Evolutionary conservation across 2,329 filamentous ascomycete species (phyloP).

Genomic region (Ophiostoma sp.): DNA sequence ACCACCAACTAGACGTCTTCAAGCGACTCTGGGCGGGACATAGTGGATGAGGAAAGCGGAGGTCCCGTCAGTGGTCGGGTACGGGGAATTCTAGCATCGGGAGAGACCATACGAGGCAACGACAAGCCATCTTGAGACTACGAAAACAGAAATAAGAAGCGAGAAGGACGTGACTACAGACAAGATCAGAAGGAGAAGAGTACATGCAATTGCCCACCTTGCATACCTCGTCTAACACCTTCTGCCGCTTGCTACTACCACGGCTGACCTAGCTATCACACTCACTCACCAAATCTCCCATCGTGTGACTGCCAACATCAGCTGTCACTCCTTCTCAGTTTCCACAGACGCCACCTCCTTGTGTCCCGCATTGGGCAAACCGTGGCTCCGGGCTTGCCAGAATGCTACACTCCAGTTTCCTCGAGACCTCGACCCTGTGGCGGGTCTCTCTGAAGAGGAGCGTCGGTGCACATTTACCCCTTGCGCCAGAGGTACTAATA

Average conservation of each 20-base stretch:
- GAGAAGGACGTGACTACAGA: not conserved
- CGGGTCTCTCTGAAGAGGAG: not conserved
- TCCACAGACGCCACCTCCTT: slow-evolving; percentile 8
- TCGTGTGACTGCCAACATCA: slow-evolving; percentile 17
- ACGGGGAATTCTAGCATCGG: too few species aligned
- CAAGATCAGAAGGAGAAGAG: not conserved
- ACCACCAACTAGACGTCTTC: not conserved
- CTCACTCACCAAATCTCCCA: slow-evolving; percentile 7
- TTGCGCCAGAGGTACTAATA: not conserved
- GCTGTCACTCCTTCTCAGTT: slow-evolving; percentile 25
- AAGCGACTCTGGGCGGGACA: not conserved
- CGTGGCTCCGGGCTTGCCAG: not conserved
- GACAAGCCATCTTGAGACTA: not conserved
- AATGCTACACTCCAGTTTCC: not conserved
- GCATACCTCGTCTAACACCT: too few species aligned
- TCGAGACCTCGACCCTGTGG: not conserved
- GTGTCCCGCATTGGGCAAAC: not conserved
- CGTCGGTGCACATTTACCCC: not conserved
- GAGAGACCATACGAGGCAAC: not conserved
- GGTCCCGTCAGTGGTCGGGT: not conserved
- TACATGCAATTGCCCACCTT: not conserved
- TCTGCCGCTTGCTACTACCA: too few species aligned
- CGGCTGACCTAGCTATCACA: not conserved
- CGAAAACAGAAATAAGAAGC: not conserved
- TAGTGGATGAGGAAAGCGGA: not conserved